Evolutionary conservation across 495 filamentous ascomycete species (phyloP), one percentile per base, ranked within the genome.

Genomic region (Penicillium mononematosum): DNA sequence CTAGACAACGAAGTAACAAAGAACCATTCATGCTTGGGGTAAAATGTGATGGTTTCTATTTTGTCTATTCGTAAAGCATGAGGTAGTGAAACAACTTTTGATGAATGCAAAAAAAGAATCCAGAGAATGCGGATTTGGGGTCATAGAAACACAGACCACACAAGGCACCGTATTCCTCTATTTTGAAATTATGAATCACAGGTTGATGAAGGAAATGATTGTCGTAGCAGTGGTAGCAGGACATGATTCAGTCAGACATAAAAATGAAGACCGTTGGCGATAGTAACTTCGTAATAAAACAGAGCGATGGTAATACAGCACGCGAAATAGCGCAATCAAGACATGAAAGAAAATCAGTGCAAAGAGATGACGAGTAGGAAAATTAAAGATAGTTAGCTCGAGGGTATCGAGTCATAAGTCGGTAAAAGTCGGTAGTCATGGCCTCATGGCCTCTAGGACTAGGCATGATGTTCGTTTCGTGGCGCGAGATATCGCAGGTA

Each of bases 301-400:
- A 45, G 16, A 17, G 31, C n/a, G 8, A 29, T 46, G 52, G 10
- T 55, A 36, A n/a, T 60, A 57, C 53, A 52, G 17, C 58, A 32
- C 41, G 14, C 38, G 19, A 4, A 14, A 49, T 12, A n/a, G 34
- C 39, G 52, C 39, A 45, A 38, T 22, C 32, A 45, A 45, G 31
- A 52, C 17, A 55, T 20, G 24, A 4, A 43, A 32, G 31, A 19
- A 31, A 56, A 32, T 31, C n/a, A 8, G 19, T 8, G 16, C 16
- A 39, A 31, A 46, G 22, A 27, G 6, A 22, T 50, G 29, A 48
- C 11, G 44, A 12, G 22, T 32, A 58, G 32, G 38, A 55, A 58
- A 61, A 52, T 61, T 55, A 64, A 58, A 42, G 55, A 64, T 36
- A 58, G 50, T 50, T 8, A 36, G 39, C 46, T 49, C 61, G 17